phyloP scores from a whole-genome alignment of 257 asterid genomes.

The Eucommia ulmoides region DNA sequence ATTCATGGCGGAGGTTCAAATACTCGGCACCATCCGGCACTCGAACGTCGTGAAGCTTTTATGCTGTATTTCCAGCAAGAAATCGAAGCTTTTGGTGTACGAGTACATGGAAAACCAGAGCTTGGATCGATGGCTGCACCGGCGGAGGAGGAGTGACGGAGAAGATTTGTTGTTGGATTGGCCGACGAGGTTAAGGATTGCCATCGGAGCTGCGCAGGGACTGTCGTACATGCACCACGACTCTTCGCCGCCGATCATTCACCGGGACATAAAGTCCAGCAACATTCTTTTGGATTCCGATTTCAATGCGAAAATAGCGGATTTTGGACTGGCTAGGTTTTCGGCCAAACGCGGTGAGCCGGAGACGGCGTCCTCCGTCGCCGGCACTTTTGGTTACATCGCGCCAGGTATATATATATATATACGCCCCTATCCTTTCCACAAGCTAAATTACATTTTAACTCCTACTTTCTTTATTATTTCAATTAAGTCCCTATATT shows the following conservation, averaged over 20 bases:
- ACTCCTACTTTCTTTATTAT: background rate
- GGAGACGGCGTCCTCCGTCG: conserved; percentile 36
- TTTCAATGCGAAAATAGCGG: conserved; percentile 49
- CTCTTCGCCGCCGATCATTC: conserved; percentile 33
- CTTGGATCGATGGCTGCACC: conserved; percentile 49
- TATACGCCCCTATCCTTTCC: too few relatives aligned
- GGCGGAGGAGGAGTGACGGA: conserved; percentile 13
- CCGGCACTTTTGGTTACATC: conserved; percentile 49
- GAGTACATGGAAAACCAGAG: conserved; percentile 48
- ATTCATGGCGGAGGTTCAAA: conserved; percentile 34
- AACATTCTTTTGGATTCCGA: conserved; percentile 47
- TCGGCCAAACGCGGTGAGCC: conserved; percentile 23
- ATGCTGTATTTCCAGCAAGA: conserved; percentile 39
- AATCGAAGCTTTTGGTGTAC: conserved; percentile 44
- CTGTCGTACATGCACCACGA: conserved; percentile 53
- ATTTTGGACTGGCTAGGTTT: conserved; percentile 54
- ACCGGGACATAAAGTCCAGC: conserved; percentile 56
- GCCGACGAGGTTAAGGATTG: conserved; percentile 49
- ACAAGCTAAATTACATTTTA: too few relatives aligned
- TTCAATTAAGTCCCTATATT: too few relatives aligned
- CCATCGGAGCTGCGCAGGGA: conserved; percentile 44
- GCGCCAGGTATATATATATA: conserved; percentile 50
- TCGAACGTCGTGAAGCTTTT: conserved; percentile 42
- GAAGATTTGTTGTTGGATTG: conserved; percentile 25
- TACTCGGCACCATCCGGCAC: conserved; percentile 39